Evolutionary conservation across 805 yeast genomes (phyloP).

Genomic region (Saccharomycopsis sp.): DNA sequence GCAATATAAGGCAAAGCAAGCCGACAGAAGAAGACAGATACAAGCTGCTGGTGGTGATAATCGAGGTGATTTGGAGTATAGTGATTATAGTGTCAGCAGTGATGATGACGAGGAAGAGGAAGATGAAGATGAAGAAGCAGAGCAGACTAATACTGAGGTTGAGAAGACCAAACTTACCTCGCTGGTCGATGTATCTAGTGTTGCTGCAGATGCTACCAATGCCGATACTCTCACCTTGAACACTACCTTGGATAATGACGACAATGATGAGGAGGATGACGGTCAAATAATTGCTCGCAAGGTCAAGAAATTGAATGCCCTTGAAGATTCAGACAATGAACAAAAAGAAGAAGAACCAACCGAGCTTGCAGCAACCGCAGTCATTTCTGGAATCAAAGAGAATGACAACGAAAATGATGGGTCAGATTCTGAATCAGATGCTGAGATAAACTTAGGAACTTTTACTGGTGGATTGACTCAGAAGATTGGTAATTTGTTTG

Average conservation of each 20-base stretch:
- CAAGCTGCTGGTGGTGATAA: constrained; percentile 1
- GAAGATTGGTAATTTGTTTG: constrained; percentile 16
- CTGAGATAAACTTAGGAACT: constrained; percentile 10
- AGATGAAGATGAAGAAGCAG: background rate
- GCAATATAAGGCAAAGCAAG: constrained; percentile 12
- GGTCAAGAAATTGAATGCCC: constrained; percentile 16
- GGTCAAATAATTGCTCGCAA: background rate
- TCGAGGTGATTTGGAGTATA: background rate
- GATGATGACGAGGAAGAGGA: constrained; percentile 15
- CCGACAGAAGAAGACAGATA: constrained; percentile 6
- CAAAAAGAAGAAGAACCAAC: constrained; percentile 7
- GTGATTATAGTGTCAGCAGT: background rate
- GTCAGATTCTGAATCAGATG: constrained; percentile 19
- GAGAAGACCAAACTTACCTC: background rate
- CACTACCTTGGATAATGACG: background rate
- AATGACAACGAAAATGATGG: constrained; percentile 22
- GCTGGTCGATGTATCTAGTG: background rate
- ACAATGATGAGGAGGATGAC: background rate
- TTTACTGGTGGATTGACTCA: constrained; percentile 23
- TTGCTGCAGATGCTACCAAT: background rate
- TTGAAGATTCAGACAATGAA: constrained; percentile 25
- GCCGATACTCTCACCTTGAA: background rate
- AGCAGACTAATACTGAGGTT: background rate
- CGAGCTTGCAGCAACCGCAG: constrained; percentile 13
- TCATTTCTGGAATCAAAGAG: constrained; percentile 2